Percentiles rank a stretch among this genome's conserved stretches.
These are phyloP conservation scores for Leptomonas seymouri DNA, from an alignment of 208 protist genomes.

Conservation along the genomic window DNA sequence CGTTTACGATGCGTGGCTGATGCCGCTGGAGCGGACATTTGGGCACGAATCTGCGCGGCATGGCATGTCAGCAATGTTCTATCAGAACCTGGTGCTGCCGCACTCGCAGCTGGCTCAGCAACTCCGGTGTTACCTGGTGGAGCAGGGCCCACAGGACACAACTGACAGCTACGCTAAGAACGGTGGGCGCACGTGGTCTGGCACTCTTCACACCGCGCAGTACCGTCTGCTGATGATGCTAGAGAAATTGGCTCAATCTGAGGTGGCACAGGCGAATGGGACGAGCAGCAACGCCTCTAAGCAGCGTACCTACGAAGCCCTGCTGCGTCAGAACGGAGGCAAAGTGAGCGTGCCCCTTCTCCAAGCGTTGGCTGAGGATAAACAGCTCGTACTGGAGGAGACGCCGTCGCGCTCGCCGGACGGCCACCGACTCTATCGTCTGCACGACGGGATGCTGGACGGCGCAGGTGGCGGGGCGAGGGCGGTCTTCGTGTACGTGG, in stretches of 20 bases:
- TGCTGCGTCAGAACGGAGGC: constrained; percentile 67
- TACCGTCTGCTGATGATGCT: constrained; percentile 78
- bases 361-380: constrained; percentile 69
- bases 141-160: not conserved
- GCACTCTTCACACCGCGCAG: constrained; percentile 52
- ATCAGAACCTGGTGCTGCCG: constrained; percentile 39
- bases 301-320: constrained; percentile 68
- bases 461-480: not conserved
- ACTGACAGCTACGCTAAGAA: not conserved
- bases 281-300: constrained; percentile 43
- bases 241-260: constrained; percentile 58
- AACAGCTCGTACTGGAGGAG: constrained; percentile 65
- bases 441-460: constrained; percentile 41
- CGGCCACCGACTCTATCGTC: constrained; percentile 69
- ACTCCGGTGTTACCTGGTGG: not conserved
- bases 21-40: constrained; percentile 31
- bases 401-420: constrained; percentile 58
- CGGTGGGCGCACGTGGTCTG: constrained; percentile 16
- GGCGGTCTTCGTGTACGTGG: constrained; percentile 76
- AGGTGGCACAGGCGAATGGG: constrained; percentile 56
- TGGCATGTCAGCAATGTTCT: constrained; percentile 50
- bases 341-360: constrained; percentile 73
- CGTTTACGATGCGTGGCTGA: constrained; percentile 28
- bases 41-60: constrained; percentile 38
- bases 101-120: constrained; percentile 24